These are phyloP conservation scores for Rhodotorula diobovata DNA, from an alignment of 768 basidiomycete species.

Conservation along the genomic window DNA sequence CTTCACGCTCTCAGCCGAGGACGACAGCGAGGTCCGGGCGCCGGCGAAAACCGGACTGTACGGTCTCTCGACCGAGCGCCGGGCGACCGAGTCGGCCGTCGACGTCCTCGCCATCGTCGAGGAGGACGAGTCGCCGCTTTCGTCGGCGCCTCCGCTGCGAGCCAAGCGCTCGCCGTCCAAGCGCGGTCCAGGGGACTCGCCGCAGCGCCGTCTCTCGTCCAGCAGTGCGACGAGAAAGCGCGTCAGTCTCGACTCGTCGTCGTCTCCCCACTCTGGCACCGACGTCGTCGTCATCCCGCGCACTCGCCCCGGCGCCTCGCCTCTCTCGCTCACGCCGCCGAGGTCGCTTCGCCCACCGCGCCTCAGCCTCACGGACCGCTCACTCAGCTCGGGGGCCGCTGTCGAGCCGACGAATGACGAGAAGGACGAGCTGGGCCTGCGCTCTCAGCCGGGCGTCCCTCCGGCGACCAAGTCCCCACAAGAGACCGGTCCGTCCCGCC, in stretches of 20 bases:
- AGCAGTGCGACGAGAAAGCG: neutral
- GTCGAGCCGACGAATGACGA: constrained; percentile 15
- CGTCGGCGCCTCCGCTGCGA: neutral
- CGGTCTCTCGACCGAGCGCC: constrained; percentile 3
- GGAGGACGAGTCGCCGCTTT: constrained; percentile 17
- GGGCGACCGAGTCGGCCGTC: constrained; percentile 26
- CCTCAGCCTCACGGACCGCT: neutral
- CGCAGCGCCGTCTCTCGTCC: neutral
- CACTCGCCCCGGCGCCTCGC: neutral
- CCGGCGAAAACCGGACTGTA: neutral
- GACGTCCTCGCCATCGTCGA: constrained; percentile 33
- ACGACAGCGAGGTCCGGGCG: neutral
- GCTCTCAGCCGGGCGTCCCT: neutral
- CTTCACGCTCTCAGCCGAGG: neutral
- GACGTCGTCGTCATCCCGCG: constrained; percentile 14
- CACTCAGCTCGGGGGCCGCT: constrained; percentile 8
- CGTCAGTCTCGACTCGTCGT: constrained; percentile 8
- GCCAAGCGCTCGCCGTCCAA: constrained; percentile 23
- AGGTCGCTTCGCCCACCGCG: neutral
- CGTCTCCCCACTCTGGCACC: neutral
- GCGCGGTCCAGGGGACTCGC: neutral
- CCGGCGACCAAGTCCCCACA: too few relatives aligned
- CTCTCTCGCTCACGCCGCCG: neutral
- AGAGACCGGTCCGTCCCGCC: neutral
- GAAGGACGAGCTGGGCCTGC: constrained; percentile 19